Base-by-base conservation (phyloP, 345 rosid species). In the Hibiscus syriacus region DNA sequence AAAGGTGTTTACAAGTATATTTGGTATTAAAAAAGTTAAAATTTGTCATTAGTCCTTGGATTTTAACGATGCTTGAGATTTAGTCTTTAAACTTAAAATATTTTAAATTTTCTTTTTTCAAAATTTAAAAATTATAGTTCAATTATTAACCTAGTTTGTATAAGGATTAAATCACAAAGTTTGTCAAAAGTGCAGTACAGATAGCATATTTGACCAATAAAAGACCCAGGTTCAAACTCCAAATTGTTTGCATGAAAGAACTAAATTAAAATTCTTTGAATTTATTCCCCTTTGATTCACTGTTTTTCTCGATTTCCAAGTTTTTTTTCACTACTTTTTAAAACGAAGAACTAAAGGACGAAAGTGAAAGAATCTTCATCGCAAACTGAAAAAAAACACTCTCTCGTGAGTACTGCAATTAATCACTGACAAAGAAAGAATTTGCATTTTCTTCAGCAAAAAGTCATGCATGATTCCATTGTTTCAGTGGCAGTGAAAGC, bases 11-110 rank as follows among this genome's bases (percentile, higher is more conserved):
- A 34, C 39, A 34, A 34, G 39, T 36, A 36, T 36, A 36, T 38
- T 38, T 38, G 41, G 41, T 38, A 38, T 38, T 38, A 38, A 38
- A 38, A 38, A 9, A 10, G 41, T 36, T 36, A 36, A 38, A 38
- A 38, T 9, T 38, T 10, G 41, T 38, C 0, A 0, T 0, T 0
- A 38, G 13, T 38, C 41, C 41, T 38, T 38, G 96, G 96, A 82
- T 90, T 5, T 25, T 71, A 86, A 10, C n/a, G 76, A 85, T 2
- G 92, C 92, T 36, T 34, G 9, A 34, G 39, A 36, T 36, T 36
- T 36, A 36, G 39, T 34, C 38, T 34, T 7, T 36, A 48, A 80
- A 63, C 73, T 76, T 92, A 7, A 11, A 11, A 36, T 8, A n/a
- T n/a, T 8, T 7, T 36, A 0, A 8, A 7, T 0, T 36, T 36